Evolutionary conservation across 768 basidiomycete species (phyloP).

Genomic region (Russula dissimulans): DNA sequence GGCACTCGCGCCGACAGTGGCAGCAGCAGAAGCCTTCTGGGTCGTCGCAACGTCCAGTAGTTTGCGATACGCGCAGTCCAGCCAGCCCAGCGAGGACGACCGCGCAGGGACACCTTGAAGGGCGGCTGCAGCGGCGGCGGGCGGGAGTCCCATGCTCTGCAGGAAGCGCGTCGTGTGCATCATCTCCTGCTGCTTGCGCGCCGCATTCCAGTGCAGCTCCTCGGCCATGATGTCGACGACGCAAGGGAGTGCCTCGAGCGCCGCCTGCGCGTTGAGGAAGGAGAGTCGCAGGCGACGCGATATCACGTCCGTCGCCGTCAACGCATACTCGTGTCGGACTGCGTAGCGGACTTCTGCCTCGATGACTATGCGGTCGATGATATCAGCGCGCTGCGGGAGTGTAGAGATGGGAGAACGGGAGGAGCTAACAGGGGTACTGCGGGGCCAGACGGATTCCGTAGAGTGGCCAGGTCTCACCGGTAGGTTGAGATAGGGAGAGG

Average conservation of each 20-base stretch:
- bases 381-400: background rate
- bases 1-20: too few species aligned
- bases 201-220: conserved; percentile 69
- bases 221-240: conserved; percentile 88
- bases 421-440: conserved; percentile 62
- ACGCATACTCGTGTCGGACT: conserved; percentile 81
- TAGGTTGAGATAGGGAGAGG: conserved; percentile 67
- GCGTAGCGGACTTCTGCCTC: conserved; percentile 93
- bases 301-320: conserved; percentile 87
- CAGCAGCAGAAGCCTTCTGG: background rate
- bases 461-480: conserved; percentile 76
- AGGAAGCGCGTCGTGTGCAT: conserved; percentile 55
- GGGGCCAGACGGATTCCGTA: conserved; percentile 66
- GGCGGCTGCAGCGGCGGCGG: conserved; percentile 20
- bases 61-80: conserved; percentile 3
- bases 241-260: conserved; percentile 73
- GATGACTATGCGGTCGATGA: conserved; percentile 43
- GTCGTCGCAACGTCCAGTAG: background rate
- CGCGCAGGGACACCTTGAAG: background rate
- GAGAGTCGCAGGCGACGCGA: conserved; percentile 88
- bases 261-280: conserved; percentile 85
- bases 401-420: background rate
- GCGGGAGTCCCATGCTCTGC: conserved; percentile 74
- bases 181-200: conserved; percentile 52
- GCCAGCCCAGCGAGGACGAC: conserved; percentile 2